phyloP scores from a whole-genome alignment of 2,329 filamentous ascomycete genomes.

The Aspergillus japonicus region DNA sequence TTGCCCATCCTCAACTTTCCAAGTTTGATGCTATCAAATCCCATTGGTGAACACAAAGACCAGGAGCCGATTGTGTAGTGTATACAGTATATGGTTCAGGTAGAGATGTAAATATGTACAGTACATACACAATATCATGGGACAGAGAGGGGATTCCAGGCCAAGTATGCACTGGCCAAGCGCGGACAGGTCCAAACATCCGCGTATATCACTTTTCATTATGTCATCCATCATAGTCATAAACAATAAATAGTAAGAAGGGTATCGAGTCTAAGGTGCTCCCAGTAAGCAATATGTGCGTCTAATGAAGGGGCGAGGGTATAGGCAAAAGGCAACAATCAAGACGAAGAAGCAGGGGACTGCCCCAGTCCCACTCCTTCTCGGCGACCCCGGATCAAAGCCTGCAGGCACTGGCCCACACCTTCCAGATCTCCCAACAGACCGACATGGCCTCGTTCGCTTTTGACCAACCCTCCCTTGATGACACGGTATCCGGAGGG shows the following conservation, averaged over 20 bases:
- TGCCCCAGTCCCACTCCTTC: conserved; percentile 70
- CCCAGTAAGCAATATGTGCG: not conserved
- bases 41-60: too few species aligned
- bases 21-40: too few species aligned
- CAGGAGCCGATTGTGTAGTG: too few species aligned
- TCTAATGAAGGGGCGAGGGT: conserved; percentile 6
- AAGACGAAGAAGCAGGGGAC: not conserved
- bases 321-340: conserved; percentile 2
- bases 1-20: too few species aligned
- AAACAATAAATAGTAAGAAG: not conserved
- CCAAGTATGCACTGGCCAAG: not conserved
- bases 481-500: conserved; percentile 75
- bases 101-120: too few species aligned
- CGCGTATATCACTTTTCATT: not conserved
- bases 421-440: conserved; percentile 81
- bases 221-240: conserved; percentile 3
- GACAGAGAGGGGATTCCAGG: not conserved
- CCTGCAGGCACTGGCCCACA: conserved; percentile 71
- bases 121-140: not conserved
- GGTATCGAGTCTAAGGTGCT: not conserved
- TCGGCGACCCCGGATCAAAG: conserved; percentile 63
- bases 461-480: conserved; percentile 71
- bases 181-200: not conserved
- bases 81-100: too few species aligned
- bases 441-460: conserved; percentile 82